A percentile compares a stretch with the other conserved stretches of the same genome.
Evolutionary conservation across 495 filamentous ascomycete genomes (phyloP).

Genomic region (Geoglossum glabrum): DNA sequence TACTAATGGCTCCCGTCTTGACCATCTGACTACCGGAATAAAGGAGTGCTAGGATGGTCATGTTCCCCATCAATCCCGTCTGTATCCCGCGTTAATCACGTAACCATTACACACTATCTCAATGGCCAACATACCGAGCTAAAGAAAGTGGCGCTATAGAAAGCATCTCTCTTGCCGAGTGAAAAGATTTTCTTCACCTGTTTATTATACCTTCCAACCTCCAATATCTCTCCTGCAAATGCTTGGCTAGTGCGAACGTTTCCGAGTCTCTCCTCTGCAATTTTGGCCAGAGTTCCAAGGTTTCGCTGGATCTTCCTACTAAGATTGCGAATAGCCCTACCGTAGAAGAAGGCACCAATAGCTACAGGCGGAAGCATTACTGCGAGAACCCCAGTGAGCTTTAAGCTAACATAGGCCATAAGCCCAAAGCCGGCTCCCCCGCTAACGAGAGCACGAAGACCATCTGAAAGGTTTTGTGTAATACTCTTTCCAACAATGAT

Average conservation of each 20-base stretch:
- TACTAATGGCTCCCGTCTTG: constrained; percentile 58
- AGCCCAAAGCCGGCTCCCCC: constrained; percentile 69
- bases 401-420: constrained; percentile 85
- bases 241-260: constrained; percentile 93
- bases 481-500: constrained; percentile 96
- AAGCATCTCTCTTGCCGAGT: constrained; percentile 64
- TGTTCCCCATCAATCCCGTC: constrained; percentile 78
- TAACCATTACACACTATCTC: not conserved
- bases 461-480: constrained; percentile 92
- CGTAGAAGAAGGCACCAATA: constrained; percentile 80
- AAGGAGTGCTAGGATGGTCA: constrained; percentile 83
- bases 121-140: constrained; percentile 30
- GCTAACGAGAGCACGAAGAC: constrained; percentile 69
- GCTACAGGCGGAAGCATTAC: constrained; percentile 83
- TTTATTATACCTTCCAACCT: constrained; percentile 74
- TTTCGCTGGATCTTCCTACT: constrained; percentile 85
- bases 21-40: constrained; percentile 85
- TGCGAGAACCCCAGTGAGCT: constrained; percentile 68
- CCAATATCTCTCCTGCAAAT: constrained; percentile 78
- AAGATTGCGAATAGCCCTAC: constrained; percentile 64
- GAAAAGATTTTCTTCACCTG: constrained; percentile 84
- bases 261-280: constrained; percentile 85
- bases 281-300: constrained; percentile 77
- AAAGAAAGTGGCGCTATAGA: constrained; percentile 84
- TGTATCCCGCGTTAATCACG: constrained; percentile 12